Evolutionary conservation across 345 rosid species (phyloP).

Genomic region (Salix caprea): DNA sequence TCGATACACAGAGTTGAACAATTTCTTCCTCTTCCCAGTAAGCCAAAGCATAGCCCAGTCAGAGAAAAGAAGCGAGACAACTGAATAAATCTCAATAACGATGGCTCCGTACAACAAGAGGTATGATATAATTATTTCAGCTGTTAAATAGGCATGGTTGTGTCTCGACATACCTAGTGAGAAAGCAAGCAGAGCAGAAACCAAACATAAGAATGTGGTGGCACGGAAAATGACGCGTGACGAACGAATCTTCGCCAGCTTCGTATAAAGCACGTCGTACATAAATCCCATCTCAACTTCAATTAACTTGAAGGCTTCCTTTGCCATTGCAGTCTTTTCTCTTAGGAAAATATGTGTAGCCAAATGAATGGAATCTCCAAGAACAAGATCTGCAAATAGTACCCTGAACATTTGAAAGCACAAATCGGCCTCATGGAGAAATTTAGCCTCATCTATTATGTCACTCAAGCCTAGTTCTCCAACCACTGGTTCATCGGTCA

Average conservation of each 20-base stretch:
- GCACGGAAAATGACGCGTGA: slow-evolving; percentile 5
- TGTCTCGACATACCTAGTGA: background rate
- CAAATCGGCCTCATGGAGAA: background rate
- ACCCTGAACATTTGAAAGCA: slow-evolving; percentile 11
- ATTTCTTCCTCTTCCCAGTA: background rate
- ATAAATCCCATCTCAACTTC: slow-evolving; percentile 35
- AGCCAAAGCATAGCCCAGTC: slow-evolving; percentile 19
- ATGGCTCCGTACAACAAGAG: slow-evolving; percentile 8
- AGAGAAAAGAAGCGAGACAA: slow-evolving; percentile 1
- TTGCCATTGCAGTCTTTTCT: background rate
- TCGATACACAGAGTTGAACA: too few species aligned
- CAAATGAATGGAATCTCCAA: too few species aligned
- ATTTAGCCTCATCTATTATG: background rate
- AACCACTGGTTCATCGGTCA: too few species aligned
- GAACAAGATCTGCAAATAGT: background rate
- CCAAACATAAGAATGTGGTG: background rate
- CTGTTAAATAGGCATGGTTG: background rate
- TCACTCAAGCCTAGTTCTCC: too few species aligned
- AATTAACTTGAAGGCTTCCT: slow-evolving; percentile 28
- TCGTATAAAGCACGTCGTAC: slow-evolving; percentile 37
- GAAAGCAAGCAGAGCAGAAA: slow-evolving; percentile 11
- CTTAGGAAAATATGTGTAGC: too few species aligned
- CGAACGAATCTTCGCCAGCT: slow-evolving; percentile 1
- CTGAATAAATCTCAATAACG: slow-evolving; percentile 10
- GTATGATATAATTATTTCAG: slow-evolving; percentile 9